Evolutionary conservation across 148 eudicot species (phyloP).

Genomic region (Rhododendron griersonianum): DNA sequence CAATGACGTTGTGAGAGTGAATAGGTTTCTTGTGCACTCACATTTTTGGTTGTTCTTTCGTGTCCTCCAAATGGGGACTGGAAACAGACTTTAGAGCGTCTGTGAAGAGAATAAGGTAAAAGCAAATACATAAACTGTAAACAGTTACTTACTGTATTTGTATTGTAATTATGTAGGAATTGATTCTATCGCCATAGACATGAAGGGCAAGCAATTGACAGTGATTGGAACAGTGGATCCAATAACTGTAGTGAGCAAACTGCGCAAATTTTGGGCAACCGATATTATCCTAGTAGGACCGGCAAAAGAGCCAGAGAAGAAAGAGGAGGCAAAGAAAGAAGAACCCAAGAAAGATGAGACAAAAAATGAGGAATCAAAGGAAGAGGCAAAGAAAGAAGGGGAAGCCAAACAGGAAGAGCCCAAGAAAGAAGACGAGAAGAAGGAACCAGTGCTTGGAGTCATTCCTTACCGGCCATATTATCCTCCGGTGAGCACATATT

Average conservation of each 20-base stretch:
- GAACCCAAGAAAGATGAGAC: constrained; percentile 31
- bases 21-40: background rate
- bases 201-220: constrained; percentile 44
- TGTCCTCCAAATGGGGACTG: background rate
- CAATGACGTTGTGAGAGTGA: background rate
- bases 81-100: background rate
- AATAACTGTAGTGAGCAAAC: constrained; percentile 38
- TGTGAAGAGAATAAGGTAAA: background rate
- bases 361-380: constrained; percentile 23
- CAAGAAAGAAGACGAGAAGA: constrained; percentile 18
- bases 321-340: constrained; percentile 36
- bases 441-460: constrained; percentile 12
- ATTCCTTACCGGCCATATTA: constrained; percentile 32
- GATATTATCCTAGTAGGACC: constrained; percentile 49
- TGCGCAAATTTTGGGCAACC: constrained; percentile 46
- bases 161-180: constrained; percentile 31
- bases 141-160: background rate
- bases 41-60: background rate
- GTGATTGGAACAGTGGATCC: constrained; percentile 58
- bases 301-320: constrained; percentile 46
- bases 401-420: constrained; percentile 27
- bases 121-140: background rate
- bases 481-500: constrained; percentile 25
- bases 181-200: constrained; percentile 45
- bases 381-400: constrained; percentile 24